A percentile compares a stretch with the other conserved stretches of the same genome.
phyloP scores from a whole-genome alignment of 2,329 filamentous ascomycete genomes.

The Aspergillus glaucus region DNA sequence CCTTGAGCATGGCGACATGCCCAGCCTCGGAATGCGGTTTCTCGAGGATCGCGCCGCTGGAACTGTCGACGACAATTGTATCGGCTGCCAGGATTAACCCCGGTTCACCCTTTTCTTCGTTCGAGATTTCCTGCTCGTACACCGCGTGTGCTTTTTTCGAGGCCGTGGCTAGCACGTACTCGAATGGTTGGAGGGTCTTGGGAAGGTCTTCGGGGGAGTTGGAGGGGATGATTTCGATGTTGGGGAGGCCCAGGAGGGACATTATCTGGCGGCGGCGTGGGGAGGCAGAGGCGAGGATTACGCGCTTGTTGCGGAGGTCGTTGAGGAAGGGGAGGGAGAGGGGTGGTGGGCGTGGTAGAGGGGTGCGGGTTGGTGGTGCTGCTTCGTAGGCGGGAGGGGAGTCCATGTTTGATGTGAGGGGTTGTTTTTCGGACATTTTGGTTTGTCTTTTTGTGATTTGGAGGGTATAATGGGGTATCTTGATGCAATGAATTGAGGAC shows the following conservation, averaged over 20 bases:
- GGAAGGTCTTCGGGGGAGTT: conserved; percentile 77
- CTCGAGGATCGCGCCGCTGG: conserved; percentile 73
- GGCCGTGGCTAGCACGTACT: conserved; percentile 87
- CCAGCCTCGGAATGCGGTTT: conserved; percentile 79
- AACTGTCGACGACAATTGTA: conserved; percentile 72
- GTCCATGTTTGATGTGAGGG: conserved; percentile 14
- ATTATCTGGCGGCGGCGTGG: conserved; percentile 79
- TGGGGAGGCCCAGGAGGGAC: conserved; percentile 67
- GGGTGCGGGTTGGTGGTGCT: conserved; percentile 13
- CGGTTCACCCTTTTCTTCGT: conserved; percentile 58
- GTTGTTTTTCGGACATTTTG: conserved; percentile 25
- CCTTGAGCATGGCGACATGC: conserved; percentile 76
- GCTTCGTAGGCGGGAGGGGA: conserved; percentile 31
- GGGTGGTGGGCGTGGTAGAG: conserved; percentile 44
- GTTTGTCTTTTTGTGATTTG: not conserved
- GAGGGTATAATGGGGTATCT: no score
- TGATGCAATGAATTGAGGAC: no score
- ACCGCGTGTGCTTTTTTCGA: conserved; percentile 76
- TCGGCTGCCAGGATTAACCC: conserved; percentile 84
- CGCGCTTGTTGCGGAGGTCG: conserved; percentile 67
- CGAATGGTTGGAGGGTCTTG: conserved; percentile 72
- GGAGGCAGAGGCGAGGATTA: conserved; percentile 86
- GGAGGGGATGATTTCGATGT: conserved; percentile 79
- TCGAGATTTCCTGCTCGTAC: conserved; percentile 54
- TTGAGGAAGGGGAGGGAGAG: conserved; percentile 75